Evolutionary conservation across 1,284 basidiomycete species (phyloP).

Genomic region (Sanghuangporus sanghuang): DNA sequence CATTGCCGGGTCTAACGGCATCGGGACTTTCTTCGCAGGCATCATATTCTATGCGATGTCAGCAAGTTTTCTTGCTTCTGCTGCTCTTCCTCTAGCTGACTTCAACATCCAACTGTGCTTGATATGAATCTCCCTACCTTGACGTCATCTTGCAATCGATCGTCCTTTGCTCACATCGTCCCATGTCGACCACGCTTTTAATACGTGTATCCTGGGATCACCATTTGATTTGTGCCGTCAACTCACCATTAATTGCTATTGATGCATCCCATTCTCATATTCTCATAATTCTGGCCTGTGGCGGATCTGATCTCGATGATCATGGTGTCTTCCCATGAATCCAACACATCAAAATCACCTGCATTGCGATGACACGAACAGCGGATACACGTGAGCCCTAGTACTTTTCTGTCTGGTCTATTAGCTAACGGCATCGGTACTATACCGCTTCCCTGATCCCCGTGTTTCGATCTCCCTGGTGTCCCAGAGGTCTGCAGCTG

Average conservation of each 20-base stretch:
- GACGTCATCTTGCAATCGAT: not conserved
- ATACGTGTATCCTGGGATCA: too few relatives aligned
- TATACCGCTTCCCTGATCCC: not conserved
- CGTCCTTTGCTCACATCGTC: too few relatives aligned
- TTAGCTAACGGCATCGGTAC: not conserved
- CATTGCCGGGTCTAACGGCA: constrained; percentile 36
- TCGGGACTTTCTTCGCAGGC: constrained; percentile 43
- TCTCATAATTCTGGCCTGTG: too few relatives aligned
- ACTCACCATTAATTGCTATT: too few relatives aligned
- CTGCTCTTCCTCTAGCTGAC: not conserved
- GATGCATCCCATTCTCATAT: too few relatives aligned
- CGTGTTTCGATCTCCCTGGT: not conserved
- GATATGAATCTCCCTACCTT: not conserved
- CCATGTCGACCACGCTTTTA: too few relatives aligned
- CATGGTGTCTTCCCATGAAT: not conserved
- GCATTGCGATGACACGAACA: not conserved
- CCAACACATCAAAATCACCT: not conserved
- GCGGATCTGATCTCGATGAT: not conserved
- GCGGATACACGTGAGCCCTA: not conserved
- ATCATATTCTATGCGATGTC: constrained; percentile 54
- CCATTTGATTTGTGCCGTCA: too few relatives aligned
- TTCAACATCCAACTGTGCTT: not conserved
- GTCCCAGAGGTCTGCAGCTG: constrained; percentile 55
- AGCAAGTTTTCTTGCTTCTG: constrained; percentile 18
- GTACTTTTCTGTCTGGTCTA: too few relatives aligned